Conservation (phyloP, 2,329 filamentous ascomycete genomes). For the Microdochium bolleyi region DNA sequence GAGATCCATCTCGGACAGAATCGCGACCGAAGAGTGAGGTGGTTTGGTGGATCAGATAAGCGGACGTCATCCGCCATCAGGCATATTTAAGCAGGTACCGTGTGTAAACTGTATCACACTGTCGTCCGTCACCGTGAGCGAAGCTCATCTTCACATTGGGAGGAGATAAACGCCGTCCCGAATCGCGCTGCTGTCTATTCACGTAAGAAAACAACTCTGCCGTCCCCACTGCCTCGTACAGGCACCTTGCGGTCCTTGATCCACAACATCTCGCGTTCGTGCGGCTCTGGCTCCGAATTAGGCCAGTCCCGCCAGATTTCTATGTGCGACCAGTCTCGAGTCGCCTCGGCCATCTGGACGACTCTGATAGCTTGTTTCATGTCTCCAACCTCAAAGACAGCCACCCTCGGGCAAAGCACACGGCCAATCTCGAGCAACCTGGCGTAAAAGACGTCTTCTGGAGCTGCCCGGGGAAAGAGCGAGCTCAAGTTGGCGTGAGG, state of each 20-base stretch:
- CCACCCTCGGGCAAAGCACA: constrained; percentile 38
- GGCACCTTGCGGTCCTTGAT: constrained; percentile 20
- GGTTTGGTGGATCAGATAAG: background rate
- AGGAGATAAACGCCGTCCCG: too few species aligned
- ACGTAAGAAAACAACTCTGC: constrained; percentile 33
- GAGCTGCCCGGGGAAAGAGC: constrained; percentile 9
- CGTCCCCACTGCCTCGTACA: constrained; percentile 37
- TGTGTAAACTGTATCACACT: background rate
- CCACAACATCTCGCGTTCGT: constrained; percentile 12
- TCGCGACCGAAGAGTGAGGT: background rate
- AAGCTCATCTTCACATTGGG: too few species aligned
- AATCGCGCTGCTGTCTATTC: background rate
- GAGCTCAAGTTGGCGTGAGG: constrained; percentile 18
- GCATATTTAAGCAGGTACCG: background rate
- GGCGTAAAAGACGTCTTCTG: constrained; percentile 58
- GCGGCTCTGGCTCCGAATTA: constrained; percentile 24
- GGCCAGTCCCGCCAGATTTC: constrained; percentile 71
- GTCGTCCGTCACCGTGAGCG: background rate
- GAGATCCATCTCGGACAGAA: background rate
- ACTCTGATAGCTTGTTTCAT: constrained; percentile 60
- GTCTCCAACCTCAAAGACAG: constrained; percentile 68
- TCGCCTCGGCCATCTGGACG: constrained; percentile 33
- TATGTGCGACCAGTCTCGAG: constrained; percentile 25
- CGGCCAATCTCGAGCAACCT: constrained; percentile 50
- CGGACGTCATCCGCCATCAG: background rate